A percentile compares a stretch with the other conserved stretches of the same genome.
Evolutionary conservation across 371 early-diverging fungal genomes (phyloP).

Genomic region (Coemansia sp.): DNA sequence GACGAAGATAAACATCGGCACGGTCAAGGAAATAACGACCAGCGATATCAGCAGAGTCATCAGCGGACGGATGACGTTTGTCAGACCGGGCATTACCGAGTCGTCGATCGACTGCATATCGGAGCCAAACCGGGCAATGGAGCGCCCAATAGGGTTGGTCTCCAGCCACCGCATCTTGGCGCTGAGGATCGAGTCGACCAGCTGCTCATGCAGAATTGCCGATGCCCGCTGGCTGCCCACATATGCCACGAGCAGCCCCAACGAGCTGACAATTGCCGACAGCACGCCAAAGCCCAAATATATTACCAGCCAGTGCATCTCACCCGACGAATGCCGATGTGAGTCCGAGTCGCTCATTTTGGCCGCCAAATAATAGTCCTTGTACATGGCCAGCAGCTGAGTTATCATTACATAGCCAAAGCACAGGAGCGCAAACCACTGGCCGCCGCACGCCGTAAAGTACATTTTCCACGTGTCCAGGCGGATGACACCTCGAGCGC

Average conservation of each 20-base stretch:
- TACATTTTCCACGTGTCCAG: constrained; percentile 30
- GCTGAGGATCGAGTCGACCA: constrained; percentile 62
- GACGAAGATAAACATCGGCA: constrained; percentile 59
- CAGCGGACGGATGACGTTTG: constrained; percentile 63
- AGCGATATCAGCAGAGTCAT: constrained; percentile 65
- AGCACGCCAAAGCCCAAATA: constrained; percentile 55
- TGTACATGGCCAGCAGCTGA: constrained; percentile 36
- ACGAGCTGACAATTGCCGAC: constrained; percentile 83
- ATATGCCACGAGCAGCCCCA: constrained; percentile 56
- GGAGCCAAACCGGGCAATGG: constrained; percentile 80
- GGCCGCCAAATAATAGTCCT: constrained; percentile 66
- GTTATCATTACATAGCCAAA: constrained; percentile 7
- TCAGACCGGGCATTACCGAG: constrained; percentile 65
- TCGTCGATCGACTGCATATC: constrained; percentile 79
- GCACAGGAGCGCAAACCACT: constrained; percentile 13
- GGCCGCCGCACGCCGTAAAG: constrained; percentile 32
- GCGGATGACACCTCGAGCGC: constrained; percentile 22
- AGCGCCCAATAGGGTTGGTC: constrained; percentile 77
- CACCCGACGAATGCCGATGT: neutral
- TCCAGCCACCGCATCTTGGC: constrained; percentile 85
- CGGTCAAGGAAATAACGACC: constrained; percentile 59
- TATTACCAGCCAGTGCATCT: constrained; percentile 11
- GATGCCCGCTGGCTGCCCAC: constrained; percentile 34
- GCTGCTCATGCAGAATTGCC: constrained; percentile 60
- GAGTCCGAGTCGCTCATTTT: constrained; percentile 53